Conservation (phyloP, 805 yeast genomes). For the Torulaspora delbrueckii region DNA sequence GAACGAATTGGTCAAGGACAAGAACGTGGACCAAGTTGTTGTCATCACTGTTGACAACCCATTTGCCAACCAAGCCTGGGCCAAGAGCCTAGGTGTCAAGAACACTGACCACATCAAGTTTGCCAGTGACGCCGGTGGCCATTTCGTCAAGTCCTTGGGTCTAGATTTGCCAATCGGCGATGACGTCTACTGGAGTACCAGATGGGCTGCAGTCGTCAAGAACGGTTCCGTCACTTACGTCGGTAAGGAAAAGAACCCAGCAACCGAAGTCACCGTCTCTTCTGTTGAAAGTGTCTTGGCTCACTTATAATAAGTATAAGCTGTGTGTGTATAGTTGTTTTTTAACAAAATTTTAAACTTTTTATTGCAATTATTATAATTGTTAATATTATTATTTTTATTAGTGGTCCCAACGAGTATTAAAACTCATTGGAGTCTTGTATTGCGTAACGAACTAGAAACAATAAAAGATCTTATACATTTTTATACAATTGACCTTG, state of each 20-base stretch:
- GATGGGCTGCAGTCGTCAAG: slow-evolving; percentile 70
- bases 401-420: no score
- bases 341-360: no score
- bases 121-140: slow-evolving; percentile 62
- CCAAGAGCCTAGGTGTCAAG: slow-evolving; percentile 36
- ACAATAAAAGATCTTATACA: slow-evolving; percentile 18
- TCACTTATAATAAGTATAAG: slow-evolving; percentile 21
- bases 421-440: no score
- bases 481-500: slow-evolving; percentile 3
- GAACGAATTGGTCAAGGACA: slow-evolving; percentile 45
- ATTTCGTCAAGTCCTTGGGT: slow-evolving; percentile 57
- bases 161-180: slow-evolving; percentile 50
- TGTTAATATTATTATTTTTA: no score
- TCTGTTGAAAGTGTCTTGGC: slow-evolving; percentile 35
- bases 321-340: background rate
- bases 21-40: slow-evolving; percentile 59
- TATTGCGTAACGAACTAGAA: slow-evolving; percentile 20
- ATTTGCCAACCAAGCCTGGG: slow-evolving; percentile 69
- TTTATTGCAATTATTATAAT: no score
- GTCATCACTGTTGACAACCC: slow-evolving; percentile 68
- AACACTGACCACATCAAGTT: slow-evolving; percentile 44
- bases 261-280: slow-evolving; percentile 37
- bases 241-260: slow-evolving; percentile 36
- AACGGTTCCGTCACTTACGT: slow-evolving; percentile 50
- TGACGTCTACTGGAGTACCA: slow-evolving; percentile 54